phyloP scores from a whole-genome alignment of 202 grass and related monocot species.

The Zoysia matrella region DNA sequence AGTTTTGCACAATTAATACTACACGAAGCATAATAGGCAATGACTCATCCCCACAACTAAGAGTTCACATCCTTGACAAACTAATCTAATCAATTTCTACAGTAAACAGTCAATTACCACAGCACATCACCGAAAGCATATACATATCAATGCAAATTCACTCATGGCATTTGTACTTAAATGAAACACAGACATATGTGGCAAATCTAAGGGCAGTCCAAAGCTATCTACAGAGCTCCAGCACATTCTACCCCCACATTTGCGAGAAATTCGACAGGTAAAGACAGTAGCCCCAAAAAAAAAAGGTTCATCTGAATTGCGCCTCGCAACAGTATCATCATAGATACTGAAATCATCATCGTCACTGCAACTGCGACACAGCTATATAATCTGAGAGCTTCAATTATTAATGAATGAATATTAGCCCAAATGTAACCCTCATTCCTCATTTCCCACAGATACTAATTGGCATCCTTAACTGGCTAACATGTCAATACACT shows the following conservation, averaged over 20 bases:
- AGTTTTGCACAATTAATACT: not conserved
- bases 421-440: not conserved
- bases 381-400: not conserved
- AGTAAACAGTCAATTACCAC: not conserved
- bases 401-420: not conserved
- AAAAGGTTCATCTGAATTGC: not conserved
- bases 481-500: not conserved
- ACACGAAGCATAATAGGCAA: not conserved
- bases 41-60: not conserved
- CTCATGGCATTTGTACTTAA: not conserved
- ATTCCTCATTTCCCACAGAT: not conserved
- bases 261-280: not conserved
- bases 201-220: not conserved
- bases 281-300: not conserved
- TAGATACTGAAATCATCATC: not conserved
- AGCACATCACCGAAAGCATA: not conserved
- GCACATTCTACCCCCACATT: not conserved
- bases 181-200: not conserved
- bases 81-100: not conserved
- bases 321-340: not conserved
- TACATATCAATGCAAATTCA: not conserved
- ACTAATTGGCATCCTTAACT: not conserved
- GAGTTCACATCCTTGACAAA: not conserved
- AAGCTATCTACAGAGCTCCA: not conserved
- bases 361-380: not conserved